Base-by-base conservation (phyloP, 768 basidiomycete genomes). In the Lactarius indigo region DNA sequence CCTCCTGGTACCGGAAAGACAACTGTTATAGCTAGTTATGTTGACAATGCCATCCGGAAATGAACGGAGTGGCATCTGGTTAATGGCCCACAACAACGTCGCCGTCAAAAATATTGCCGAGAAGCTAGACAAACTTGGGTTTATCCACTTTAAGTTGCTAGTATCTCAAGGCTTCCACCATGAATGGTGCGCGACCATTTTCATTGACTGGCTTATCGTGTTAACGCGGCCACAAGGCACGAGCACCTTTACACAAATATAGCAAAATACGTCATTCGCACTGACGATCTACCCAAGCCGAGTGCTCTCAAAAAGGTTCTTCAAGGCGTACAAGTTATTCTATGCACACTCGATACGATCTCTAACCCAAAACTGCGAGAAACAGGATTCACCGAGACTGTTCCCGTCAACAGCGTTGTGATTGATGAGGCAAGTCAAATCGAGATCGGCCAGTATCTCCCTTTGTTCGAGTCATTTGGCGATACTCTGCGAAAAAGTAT, bases 61-160 rank as follows among this genome's bases (percentile, higher is more conserved):
- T 64, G 72, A 69, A 4, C 47, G 44, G 7, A 64, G 20, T n/a
- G 76, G 89, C 0, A 85, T 92, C 15, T 94, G 91, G 89, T 83
- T 94, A 6, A 79, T 92, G 72, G 90, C 92, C 39, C 90, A 94
- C 72, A 90, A 89, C 20, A 94, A 94, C 79, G 85, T 94, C 58
- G 92, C 91, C 57, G 92, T 94, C 26, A 93, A 92, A 75, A 94
- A 94, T 70, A 93, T 94, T 77, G 92, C 90, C 61, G 89, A 91
- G 72, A 91, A 92, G 77, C 77, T 94, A 20, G 75, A 79, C n/a
- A 75, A 81, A 9, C 78, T 83, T 72, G 80, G 77, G 0, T 84
- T 91, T 65, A 54, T 70, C 3, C 69, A 83, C 10, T 94, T 86
- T 83, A 86, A 79, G 67, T 79, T 94, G 2, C 73, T 94, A 3